Evolutionary conservation across 257 asterid species (phyloP), one percentile per base, ranked within the genome.

Genomic region (Ilex asprella): DNA sequence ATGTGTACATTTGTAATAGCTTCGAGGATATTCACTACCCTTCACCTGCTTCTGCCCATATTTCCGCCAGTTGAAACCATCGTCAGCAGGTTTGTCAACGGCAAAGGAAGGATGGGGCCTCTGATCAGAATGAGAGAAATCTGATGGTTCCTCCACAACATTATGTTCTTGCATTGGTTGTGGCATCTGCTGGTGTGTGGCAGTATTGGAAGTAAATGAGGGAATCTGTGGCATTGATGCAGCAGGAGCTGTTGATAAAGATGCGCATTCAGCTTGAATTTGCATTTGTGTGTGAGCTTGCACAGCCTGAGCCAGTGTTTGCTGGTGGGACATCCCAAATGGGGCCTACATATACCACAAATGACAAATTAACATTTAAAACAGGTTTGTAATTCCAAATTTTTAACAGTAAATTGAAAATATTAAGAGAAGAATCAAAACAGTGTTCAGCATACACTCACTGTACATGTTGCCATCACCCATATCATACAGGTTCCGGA

Each of bases 1-100:
- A 52, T 68, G 66, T 10, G 95, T 84, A 70, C 97, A 89, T 73
- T 86, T 89, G 59, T 86, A 89, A 67, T 83, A 80, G 70, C 86
- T 80, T 53, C 86, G 78, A 55, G 86, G 83, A 75, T 63, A 81
- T 70, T 81, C 86, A 59, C 86, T 72, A 4, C 86, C 86, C 73
- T 78, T 81, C 57, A 81, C 86, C 65, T 77, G 83, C 67, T 81
- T 81, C 73, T 81, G 86, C 59, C 83, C 86, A 64, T 81, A 81
- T 61, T 81, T 81, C 31, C 83, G 72, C 86, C 86, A 81, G 61
- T 81, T 81, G 77, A 75, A 81, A 50, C 81, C 83, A 41, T 80
- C 86, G 59, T 77, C 81, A 29, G 81, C 76, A 63, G 86, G 86
- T 65, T 80, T 83, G 76, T 83, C 84, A 61, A 78, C 83, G 29